Conservation (phyloP, 1,284 basidiomycete species). For the Cystobasidium pallidum region DNA sequence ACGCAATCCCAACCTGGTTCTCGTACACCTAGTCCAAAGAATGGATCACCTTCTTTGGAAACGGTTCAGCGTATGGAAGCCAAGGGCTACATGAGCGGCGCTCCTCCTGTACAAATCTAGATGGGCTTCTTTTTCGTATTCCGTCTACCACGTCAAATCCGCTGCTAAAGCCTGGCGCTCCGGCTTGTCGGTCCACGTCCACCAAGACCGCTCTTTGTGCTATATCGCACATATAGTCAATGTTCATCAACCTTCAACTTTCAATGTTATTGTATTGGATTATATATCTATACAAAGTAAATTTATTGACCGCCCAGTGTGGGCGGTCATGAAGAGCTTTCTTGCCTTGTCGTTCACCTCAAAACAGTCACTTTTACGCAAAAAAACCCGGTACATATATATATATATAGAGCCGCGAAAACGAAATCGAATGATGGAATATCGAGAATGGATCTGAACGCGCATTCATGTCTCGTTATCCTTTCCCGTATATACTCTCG, state of each 20-base stretch:
- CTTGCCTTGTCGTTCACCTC: too few species aligned
- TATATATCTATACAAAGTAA: neutral
- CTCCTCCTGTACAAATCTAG: constrained; percentile 39
- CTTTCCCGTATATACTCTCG: neutral
- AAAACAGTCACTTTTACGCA: too few species aligned
- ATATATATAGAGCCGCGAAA: too few species aligned
- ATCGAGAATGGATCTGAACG: neutral
- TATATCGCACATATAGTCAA: neutral
- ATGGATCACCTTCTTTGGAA: constrained; percentile 24
- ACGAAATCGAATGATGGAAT: neutral
- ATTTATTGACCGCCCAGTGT: too few species aligned
- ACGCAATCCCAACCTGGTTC: constrained; percentile 21
- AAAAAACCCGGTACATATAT: too few species aligned
- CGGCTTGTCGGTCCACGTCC: too few species aligned
- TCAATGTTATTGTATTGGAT: neutral
- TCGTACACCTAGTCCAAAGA: constrained; percentile 31
- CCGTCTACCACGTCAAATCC: too few species aligned
- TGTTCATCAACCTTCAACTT: neutral
- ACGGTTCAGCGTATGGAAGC: constrained; percentile 34
- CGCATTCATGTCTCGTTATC: neutral
- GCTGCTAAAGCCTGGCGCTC: too few species aligned
- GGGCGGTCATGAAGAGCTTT: too few species aligned
- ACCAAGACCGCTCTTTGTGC: too few species aligned
- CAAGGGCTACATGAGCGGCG: constrained; percentile 37
- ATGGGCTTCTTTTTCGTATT: neutral